Evolutionary conservation across 768 basidiomycete genomes (phyloP).

Genomic region (Tulasnella sp.): DNA sequence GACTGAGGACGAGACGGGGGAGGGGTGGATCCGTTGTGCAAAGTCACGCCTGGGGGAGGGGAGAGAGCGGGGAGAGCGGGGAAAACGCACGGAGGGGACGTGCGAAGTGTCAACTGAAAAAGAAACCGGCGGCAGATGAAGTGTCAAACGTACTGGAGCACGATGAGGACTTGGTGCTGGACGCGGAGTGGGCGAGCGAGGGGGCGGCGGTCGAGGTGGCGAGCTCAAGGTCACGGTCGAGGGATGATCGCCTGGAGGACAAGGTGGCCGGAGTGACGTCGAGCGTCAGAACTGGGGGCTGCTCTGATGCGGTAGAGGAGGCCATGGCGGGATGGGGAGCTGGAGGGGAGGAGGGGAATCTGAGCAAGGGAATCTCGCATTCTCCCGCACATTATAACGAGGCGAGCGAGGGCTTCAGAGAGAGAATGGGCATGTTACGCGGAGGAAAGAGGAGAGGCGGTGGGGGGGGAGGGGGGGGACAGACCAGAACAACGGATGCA

Average conservation of each 20-base stretch:
- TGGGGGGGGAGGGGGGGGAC: neutral
- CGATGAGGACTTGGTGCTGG: slow-evolving; percentile 13
- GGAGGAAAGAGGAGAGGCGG: neutral
- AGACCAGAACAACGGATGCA: slow-evolving; percentile 8
- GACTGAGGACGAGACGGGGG: neutral
- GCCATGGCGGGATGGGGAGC: neutral
- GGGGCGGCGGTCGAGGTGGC: slow-evolving; percentile 1
- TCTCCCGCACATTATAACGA: neutral
- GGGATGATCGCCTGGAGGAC: neutral
- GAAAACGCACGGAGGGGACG: neutral
- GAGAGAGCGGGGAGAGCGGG: too few relatives aligned
- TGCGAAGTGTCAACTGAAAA: slow-evolving; percentile 8
- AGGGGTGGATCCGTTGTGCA: neutral
- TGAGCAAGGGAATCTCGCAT: slow-evolving; percentile 16
- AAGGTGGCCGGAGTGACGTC: neutral
- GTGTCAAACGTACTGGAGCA: slow-evolving; percentile 9
- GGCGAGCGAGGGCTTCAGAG: neutral
- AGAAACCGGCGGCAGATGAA: slow-evolving; percentile 7
- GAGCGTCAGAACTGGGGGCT: neutral
- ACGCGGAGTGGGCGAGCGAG: neutral
- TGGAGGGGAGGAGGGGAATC: neutral
- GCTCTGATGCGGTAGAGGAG: neutral
- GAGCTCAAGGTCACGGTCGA: neutral
- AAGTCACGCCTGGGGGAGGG: slow-evolving; percentile 12
- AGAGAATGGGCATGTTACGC: slow-evolving; percentile 13